Percentiles rank a stretch among this genome's conserved stretches.
These are phyloP conservation scores for Phlegmacium glaucopus DNA, from an alignment of 768 basidiomycete species.

Conservation along the genomic window DNA sequence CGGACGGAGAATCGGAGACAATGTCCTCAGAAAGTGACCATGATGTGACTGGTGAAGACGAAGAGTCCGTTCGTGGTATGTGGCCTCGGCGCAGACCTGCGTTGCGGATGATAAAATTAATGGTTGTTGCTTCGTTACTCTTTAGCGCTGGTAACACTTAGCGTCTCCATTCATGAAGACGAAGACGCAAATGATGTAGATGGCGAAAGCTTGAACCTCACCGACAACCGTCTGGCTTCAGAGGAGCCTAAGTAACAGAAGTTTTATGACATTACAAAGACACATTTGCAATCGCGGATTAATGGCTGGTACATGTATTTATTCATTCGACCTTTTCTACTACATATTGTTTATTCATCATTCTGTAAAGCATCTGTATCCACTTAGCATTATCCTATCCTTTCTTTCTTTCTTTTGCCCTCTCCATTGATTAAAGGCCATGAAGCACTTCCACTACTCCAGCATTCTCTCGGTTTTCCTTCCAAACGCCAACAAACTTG, in stretches of 20 bases:
- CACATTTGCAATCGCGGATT: constrained; percentile 1
- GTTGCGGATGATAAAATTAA: constrained; percentile 9
- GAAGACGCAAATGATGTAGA: constrained; percentile 16
- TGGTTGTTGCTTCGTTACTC: constrained; percentile 14
- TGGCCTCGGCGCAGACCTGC: constrained; percentile 7
- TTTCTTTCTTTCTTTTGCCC: constrained; percentile 3
- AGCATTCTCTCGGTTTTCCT: constrained; percentile 39
- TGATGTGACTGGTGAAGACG: constrained; percentile 14
- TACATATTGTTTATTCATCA: not conserved
- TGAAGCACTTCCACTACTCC: constrained; percentile 36
- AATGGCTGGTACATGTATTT: constrained; percentile 8
- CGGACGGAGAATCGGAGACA: constrained; percentile 36
- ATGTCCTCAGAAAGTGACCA: constrained; percentile 21
- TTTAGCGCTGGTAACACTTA: constrained; percentile 19
- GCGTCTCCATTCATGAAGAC: constrained; percentile 18
- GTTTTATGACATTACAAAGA: not conserved
- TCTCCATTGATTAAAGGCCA: constrained; percentile 11
- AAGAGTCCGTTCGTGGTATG: constrained; percentile 13
- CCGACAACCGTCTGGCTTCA: too few relatives aligned
- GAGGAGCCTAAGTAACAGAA: too few relatives aligned
- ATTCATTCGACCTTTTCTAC: not conserved
- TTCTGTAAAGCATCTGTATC: constrained; percentile 16
- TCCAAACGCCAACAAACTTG: constrained; percentile 66
- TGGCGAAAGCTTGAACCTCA: constrained; percentile 13
- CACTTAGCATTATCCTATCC: constrained; percentile 7